Percentiles rank a stretch among this genome's conserved stretches.
phyloP scores from a whole-genome alignment of 345 rosid genomes.

The Hypericum perforatum region DNA sequence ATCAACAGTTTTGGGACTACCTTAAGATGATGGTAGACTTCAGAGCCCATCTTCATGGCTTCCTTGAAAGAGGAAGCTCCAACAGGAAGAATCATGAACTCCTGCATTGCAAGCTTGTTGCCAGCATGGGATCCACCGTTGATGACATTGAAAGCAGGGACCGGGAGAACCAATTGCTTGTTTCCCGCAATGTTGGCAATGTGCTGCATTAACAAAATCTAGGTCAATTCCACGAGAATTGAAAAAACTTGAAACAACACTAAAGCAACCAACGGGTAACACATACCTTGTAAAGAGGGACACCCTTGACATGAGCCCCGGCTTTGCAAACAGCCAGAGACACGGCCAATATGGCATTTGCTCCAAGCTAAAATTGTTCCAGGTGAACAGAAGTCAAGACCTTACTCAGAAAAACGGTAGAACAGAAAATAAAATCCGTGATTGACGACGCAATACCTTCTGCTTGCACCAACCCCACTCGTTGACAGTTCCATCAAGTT shows the following conservation, averaged over 20 bases:
- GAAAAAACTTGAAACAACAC: neutral
- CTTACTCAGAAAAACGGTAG: neutral
- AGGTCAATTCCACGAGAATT: neutral
- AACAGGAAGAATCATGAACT: slow-evolving; percentile 94
- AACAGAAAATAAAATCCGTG: neutral
- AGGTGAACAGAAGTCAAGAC: neutral
- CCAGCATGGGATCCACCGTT: slow-evolving; percentile 99
- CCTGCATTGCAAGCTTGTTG: slow-evolving; percentile 99
- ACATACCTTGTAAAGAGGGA: slow-evolving; percentile 73
- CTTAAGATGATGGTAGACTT: slow-evolving; percentile 92
- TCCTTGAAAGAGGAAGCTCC: slow-evolving; percentile 88
- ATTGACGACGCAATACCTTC: slow-evolving; percentile 37
- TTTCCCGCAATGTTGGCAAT: slow-evolving; percentile 96
- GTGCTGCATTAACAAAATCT: slow-evolving; percentile 35
- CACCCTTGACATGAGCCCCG: slow-evolving; percentile 54
- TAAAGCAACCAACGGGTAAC: neutral
- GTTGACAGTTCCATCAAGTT: slow-evolving; percentile 88
- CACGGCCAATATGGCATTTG: slow-evolving; percentile 88
- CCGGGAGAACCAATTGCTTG: slow-evolving; percentile 75
- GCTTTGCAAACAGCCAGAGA: slow-evolving; percentile 94
- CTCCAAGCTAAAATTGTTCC: slow-evolving; percentile 57
- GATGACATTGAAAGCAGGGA: slow-evolving; percentile 97
- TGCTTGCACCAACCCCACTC: slow-evolving; percentile 99
- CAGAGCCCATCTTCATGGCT: slow-evolving; percentile 99
- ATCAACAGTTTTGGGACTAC: slow-evolving; percentile 16